phyloP scores from a whole-genome alignment of 140 eudicot species.

The Ambrosia hybrid region DNA sequence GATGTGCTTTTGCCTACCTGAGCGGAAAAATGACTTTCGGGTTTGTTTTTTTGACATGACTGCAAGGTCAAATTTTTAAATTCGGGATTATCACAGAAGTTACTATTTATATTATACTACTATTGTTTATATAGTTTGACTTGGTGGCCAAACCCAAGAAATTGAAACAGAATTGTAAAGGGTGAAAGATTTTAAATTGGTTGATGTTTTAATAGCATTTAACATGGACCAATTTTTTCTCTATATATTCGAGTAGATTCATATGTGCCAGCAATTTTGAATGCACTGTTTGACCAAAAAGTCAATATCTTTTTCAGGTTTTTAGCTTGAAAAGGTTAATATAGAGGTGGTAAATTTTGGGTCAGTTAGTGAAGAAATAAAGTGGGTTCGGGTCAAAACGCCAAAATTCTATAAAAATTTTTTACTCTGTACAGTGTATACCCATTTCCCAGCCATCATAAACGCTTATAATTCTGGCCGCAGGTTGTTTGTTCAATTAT shows the following conservation, averaged over 20 bases:
- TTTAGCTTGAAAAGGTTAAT: not conserved
- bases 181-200: not conserved
- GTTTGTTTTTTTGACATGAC: too few species aligned
- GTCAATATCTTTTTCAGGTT: constrained; percentile 13
- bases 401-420: not conserved
- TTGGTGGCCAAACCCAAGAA: constrained; percentile 23
- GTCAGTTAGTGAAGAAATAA: not conserved
- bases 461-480: not conserved
- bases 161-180: constrained; percentile 6
- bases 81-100: not conserved
- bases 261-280: constrained; percentile 5
- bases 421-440: not conserved
- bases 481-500: not conserved
- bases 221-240: not conserved
- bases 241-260: not conserved
- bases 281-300: constrained; percentile 28
- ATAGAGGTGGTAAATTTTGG: not conserved
- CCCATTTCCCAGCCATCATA: too few species aligned
- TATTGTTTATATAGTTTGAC: constrained; percentile 14
- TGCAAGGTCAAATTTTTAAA: too few species aligned
- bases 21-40: too few species aligned
- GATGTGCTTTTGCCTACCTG: too few species aligned
- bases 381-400: constrained; percentile 12
- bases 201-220: not conserved
- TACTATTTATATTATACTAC: not conserved